Base-by-base conservation (phyloP, 2,329 filamentous ascomycete species). In the Ascochyta koolunga region DNA sequence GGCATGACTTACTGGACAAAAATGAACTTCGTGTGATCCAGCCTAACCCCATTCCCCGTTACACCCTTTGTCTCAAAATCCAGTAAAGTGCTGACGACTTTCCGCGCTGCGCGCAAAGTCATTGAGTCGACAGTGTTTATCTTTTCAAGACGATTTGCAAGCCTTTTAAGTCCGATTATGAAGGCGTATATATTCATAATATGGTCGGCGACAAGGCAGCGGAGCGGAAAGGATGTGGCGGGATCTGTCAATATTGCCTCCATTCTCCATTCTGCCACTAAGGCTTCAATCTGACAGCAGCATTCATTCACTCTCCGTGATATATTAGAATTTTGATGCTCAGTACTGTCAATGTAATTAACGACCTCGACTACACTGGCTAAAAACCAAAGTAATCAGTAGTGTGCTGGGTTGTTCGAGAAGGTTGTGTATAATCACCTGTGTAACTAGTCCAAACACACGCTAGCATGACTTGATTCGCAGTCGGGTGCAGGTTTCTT, bases 131-230 rank as follows among this genome's bases (percentile, higher is more conserved):
- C 48, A 4, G 40, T 35, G 32, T 24, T 38, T 29, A 35, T 44
- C 22, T 11, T 44, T 33, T 54, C 39, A 4, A 42, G 19, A 7
- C 36, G 48, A 13, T 53, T 62, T 6, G 51, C 53, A 18, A 67
- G 27, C 13, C 65, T 57, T 46, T 65, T 59, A 7, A 70, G 47
- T 0, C 67, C 67, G n/a, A 71, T 64, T 2, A 70, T 69, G 25
- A 60, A 56, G 13, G 64, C 58, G 16, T 64, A 64, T 1, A 65
- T 56, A 37, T 59, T 66, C 61, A 69, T 61, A 18, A 64, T 36
- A 16, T 67, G 61, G 45, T 71, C 68, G 13, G 64, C 67, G 22
- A 62, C 46, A 5, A 70, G 50, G 15, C 51, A 65, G 25, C 61
- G 60, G 19, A 60, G 16, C 4, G 40, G 33, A 22, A 54, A 32